Conservation (phyloP, 441 rosid species). For the Breynia disticha region DNA sequence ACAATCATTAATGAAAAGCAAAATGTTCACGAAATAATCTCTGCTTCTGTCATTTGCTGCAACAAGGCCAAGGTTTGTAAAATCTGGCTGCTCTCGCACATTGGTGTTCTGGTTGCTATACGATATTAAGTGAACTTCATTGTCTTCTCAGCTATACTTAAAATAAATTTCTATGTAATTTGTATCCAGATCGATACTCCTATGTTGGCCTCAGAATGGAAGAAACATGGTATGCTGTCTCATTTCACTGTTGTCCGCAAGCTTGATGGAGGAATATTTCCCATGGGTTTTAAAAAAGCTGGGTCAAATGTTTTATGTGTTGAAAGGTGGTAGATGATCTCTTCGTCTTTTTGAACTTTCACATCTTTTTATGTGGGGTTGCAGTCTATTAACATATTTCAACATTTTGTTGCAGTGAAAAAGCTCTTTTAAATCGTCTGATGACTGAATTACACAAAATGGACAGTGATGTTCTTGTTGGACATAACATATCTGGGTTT, state of each 20-base stretch:
- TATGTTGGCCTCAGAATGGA: slow-evolving; percentile 82
- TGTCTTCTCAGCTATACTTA: slow-evolving; percentile 11
- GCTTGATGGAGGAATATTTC: slow-evolving; percentile 84
- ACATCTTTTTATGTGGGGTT: slow-evolving; percentile 1
- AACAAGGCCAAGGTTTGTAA: slow-evolving; percentile 82
- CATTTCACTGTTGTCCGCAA: slow-evolving; percentile 86
- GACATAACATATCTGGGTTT: slow-evolving; percentile 97
- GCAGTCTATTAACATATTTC: slow-evolving; percentile 10
- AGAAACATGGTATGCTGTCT: slow-evolving; percentile 65
- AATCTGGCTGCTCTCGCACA: no score
- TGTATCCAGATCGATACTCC: slow-evolving; percentile 78
- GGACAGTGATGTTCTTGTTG: slow-evolving; percentile 94
- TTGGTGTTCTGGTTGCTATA: no score
- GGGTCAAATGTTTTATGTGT: slow-evolving; percentile 62
- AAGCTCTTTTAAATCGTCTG: slow-evolving; percentile 81
- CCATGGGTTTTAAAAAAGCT: slow-evolving; percentile 81
- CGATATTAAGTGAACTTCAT: no score
- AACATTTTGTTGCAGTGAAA: slow-evolving; percentile 55
- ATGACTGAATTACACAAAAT: slow-evolving; percentile 75
- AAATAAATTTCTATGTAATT: slow-evolving; percentile 18
- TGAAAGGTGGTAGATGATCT: slow-evolving; percentile 65
- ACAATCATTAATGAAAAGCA: slow-evolving; percentile 74
- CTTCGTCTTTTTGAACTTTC: slow-evolving; percentile 10
- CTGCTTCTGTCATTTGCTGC: slow-evolving; percentile 86
- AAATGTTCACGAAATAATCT: slow-evolving; percentile 76